Conservation (phyloP, 768 basidiomycete species). For the Podaxis sp. region DNA sequence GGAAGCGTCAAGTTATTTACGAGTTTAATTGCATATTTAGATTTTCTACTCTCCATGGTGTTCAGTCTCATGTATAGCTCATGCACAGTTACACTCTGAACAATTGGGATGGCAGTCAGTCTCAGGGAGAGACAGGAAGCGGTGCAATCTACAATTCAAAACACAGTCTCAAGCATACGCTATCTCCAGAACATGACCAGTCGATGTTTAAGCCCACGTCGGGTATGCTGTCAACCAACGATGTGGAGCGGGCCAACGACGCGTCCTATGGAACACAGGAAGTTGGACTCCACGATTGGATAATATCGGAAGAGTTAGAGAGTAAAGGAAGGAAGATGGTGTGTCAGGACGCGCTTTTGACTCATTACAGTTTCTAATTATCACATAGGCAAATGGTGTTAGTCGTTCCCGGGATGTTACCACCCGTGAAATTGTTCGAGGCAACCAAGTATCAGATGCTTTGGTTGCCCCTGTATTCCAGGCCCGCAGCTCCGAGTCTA, state of each 20-base stretch:
- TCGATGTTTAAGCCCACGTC: background rate
- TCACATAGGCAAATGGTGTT: background rate
- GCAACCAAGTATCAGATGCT: too few species aligned
- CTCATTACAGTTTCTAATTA: background rate
- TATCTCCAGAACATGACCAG: background rate
- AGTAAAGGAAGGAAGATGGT: background rate
- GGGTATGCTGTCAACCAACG: background rate
- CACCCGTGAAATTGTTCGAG: background rate
- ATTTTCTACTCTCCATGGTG: conserved; percentile 8
- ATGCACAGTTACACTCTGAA: conserved; percentile 11
- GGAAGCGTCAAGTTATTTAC: background rate
- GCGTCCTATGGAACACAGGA: background rate
- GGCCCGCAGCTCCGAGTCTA: background rate
- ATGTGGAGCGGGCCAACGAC: background rate
- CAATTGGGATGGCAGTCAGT: conserved; percentile 6
- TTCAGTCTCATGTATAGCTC: background rate
- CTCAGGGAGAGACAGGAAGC: background rate
- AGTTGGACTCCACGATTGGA: background rate
- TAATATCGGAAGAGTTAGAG: background rate
- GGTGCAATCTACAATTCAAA: background rate
- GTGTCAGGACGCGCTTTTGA: background rate
- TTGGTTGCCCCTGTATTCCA: background rate
- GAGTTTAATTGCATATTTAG: conserved; percentile 3
- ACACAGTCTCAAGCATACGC: background rate
- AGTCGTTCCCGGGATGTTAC: background rate